A percentile compares a stretch with the other conserved stretches of the same genome.
Evolutionary conservation across 495 filamentous ascomycete species (phyloP).

Genomic region (Hyaloscypha finlandica): DNA sequence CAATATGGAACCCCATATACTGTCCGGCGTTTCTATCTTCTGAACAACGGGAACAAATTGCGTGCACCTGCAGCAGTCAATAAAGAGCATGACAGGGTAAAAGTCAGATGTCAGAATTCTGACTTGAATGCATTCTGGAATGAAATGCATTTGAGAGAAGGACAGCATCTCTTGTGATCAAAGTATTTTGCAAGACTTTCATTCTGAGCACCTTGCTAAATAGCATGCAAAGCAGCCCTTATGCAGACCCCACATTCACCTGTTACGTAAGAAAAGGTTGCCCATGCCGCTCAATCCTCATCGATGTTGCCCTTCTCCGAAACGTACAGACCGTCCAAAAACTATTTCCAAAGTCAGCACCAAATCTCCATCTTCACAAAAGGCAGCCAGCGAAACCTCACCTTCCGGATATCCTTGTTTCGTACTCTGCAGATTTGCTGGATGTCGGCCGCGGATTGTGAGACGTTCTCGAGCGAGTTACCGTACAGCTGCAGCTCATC

Average conservation of each 20-base stretch:
- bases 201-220: conserved; percentile 47
- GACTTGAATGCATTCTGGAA: background rate
- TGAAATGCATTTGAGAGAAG: background rate
- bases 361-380: background rate
- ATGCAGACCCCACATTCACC: conserved; percentile 42
- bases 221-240: conserved; percentile 61
- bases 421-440: conserved; percentile 98
- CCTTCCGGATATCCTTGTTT: conserved; percentile 99
- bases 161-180: background rate
- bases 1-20: background rate
- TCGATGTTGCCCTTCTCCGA: conserved; percentile 94
- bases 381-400: conserved; percentile 55
- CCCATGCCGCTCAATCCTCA: conserved; percentile 55
- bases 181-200: conserved; percentile 30
- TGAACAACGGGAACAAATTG: background rate
- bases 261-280: conserved; percentile 44
- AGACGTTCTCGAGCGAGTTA: conserved; percentile 95
- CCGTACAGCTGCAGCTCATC: conserved; percentile 92
- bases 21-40: background rate
- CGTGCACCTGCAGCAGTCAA: no score
- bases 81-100: background rate
- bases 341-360: conserved; percentile 52
- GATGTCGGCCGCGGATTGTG: conserved; percentile 96
- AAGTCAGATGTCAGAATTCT: background rate
- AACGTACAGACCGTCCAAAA: conserved; percentile 99